Percentiles rank a stretch among this genome's conserved stretches.
phyloP scores from a whole-genome alignment of 345 rosid species.

The Melastoma malabathricum region DNA sequence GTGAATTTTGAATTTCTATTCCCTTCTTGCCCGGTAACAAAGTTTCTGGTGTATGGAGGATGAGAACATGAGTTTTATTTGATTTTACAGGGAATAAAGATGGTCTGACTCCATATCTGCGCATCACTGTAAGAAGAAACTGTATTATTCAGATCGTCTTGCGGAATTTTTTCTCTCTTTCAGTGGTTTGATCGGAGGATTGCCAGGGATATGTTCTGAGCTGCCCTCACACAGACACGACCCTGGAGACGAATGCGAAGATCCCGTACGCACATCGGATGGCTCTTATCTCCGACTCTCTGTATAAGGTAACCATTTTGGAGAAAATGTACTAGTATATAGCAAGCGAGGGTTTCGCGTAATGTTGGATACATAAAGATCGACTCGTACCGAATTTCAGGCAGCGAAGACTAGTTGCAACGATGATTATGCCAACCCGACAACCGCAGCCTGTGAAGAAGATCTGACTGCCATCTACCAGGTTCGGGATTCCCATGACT shows the following conservation, averaged over 20 bases:
- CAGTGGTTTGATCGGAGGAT: too few relatives aligned
- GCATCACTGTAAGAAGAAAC: too few relatives aligned
- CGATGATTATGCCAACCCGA: constrained; percentile 3
- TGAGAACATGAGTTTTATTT: too few relatives aligned
- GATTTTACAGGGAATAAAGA: too few relatives aligned
- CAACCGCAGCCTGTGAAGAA: constrained; percentile 10
- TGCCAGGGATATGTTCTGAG: constrained; percentile 41
- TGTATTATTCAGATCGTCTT: too few relatives aligned
- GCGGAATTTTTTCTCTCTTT: too few relatives aligned
- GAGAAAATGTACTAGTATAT: neutral
- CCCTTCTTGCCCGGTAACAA: too few relatives aligned
- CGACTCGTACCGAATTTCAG: constrained; percentile 3
- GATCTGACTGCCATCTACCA: neutral
- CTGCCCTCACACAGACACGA: constrained; percentile 18
- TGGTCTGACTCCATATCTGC: too few relatives aligned
- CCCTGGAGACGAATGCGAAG: constrained; percentile 16
- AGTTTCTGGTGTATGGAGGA: too few relatives aligned
- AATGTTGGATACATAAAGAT: neutral
- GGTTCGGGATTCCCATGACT: neutral
- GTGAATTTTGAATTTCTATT: too few relatives aligned
- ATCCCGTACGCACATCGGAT: constrained; percentile 28
- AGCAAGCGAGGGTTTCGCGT: neutral
- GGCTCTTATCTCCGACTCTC: constrained; percentile 44
- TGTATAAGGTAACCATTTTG: constrained; percentile 30
- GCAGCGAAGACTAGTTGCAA: constrained; percentile 3